These are phyloP conservation scores for Chlorociboria aeruginascens DNA, from an alignment of 495 filamentous ascomycete species.

Conservation along the genomic window DNA sequence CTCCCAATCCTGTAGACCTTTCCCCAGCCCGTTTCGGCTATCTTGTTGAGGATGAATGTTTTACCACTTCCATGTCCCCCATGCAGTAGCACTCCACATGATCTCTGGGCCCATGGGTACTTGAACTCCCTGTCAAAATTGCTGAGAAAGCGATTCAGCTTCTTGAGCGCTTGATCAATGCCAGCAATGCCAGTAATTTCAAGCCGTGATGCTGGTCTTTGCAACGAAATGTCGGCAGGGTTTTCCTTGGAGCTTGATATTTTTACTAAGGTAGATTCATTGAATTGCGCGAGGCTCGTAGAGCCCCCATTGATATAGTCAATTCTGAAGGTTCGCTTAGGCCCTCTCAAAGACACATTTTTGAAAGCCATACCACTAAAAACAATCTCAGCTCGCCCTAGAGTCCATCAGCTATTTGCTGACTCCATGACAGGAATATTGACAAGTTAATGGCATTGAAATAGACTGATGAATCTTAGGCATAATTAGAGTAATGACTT, in stretches of 20 bases:
- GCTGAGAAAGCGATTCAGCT: slow-evolving; percentile 54
- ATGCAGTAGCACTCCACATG: slow-evolving; percentile 60
- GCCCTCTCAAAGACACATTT: slow-evolving; percentile 30
- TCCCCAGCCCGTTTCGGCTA: slow-evolving; percentile 59
- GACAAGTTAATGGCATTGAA: not conserved
- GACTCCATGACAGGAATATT: not conserved
- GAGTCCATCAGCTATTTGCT: slow-evolving; percentile 1
- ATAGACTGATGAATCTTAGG: not conserved
- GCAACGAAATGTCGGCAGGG: not conserved
- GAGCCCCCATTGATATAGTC: slow-evolving; percentile 28
- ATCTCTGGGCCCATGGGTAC: slow-evolving; percentile 23
- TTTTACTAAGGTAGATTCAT: slow-evolving; percentile 6
- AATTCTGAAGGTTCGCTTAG: slow-evolving; percentile 34
- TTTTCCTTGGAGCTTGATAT: slow-evolving; percentile 3
- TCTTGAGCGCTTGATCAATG: slow-evolving; percentile 46
- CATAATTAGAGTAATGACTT: not conserved
- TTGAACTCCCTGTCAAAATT: slow-evolving; percentile 35
- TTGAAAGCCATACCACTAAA: slow-evolving; percentile 35
- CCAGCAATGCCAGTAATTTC: slow-evolving; percentile 45
- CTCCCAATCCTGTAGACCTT: slow-evolving; percentile 48
- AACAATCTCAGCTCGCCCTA: slow-evolving; percentile 33
- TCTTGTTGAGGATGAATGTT: slow-evolving; percentile 51
- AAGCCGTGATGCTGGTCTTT: slow-evolving; percentile 2
- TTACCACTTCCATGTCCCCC: slow-evolving; percentile 81
- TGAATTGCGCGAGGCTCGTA: slow-evolving; percentile 13